These are phyloP conservation scores for Purpureocillium lavendulum DNA, from an alignment of 2,329 filamentous ascomycete genomes.

Conservation along the genomic window DNA sequence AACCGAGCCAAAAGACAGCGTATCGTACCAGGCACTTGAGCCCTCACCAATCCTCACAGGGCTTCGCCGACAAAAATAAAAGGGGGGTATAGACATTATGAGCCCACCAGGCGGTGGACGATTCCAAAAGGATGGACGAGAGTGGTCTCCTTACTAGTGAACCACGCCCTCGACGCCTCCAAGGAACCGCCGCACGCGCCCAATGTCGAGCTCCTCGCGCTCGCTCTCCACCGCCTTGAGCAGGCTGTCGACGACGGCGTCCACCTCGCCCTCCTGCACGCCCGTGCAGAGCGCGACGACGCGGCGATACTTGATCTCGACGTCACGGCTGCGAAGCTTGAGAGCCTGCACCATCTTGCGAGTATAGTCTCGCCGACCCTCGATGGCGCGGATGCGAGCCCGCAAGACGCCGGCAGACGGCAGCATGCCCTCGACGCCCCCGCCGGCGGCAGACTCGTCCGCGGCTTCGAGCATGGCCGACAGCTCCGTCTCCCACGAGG, in stretches of 20 bases:
- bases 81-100: neutral
- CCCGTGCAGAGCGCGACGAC: slow-evolving; percentile 83
- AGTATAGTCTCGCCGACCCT: slow-evolving; percentile 58
- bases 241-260: slow-evolving; percentile 69
- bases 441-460: slow-evolving; percentile 23
- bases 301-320: slow-evolving; percentile 80
- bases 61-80: neutral
- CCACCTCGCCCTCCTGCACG: slow-evolving; percentile 69
- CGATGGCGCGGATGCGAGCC: slow-evolving; percentile 62
- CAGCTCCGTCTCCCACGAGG: slow-evolving; percentile 47
- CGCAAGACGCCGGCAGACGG: slow-evolving; percentile 54
- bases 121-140: neutral
- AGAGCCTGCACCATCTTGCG: slow-evolving; percentile 61
- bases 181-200: slow-evolving; percentile 69
- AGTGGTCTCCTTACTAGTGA: slow-evolving; percentile 20
- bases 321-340: slow-evolving; percentile 70
- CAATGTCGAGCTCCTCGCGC: slow-evolving; percentile 64
- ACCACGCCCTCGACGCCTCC: slow-evolving; percentile 64
- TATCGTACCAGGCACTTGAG: no score
- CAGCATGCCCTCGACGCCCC: slow-evolving; percentile 36
- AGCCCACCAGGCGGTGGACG: neutral
- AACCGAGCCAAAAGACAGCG: no score
- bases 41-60: neutral
- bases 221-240: slow-evolving; percentile 88
- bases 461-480: slow-evolving; percentile 36